These are phyloP conservation scores for Kandelia obovata DNA, from an alignment of 345 rosid genomes.

Conservation along the genomic window DNA sequence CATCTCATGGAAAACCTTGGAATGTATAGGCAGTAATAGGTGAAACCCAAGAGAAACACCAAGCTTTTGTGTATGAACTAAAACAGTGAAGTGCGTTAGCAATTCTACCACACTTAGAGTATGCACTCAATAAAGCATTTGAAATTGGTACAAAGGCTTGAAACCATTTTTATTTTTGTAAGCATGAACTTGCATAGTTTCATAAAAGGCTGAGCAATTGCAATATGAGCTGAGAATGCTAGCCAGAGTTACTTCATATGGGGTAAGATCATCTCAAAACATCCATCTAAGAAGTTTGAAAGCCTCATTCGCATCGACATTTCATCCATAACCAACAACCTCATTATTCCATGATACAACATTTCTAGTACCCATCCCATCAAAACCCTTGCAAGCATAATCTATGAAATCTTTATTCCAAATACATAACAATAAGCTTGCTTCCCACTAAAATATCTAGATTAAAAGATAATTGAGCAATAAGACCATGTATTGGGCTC, in stretches of 20 bases:
- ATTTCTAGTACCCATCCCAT: conserved; percentile 49
- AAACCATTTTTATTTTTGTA: conserved; percentile 40
- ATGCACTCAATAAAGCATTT: conserved; percentile 54
- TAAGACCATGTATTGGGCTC: conserved; percentile 50
- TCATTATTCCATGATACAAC: conserved; percentile 67
- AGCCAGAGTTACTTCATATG: conserved; percentile 61
- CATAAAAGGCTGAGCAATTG: conserved; percentile 30
- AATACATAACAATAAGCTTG: conserved; percentile 59
- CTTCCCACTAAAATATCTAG: conserved; percentile 51
- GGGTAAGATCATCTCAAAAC: conserved; percentile 35
- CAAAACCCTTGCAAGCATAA: conserved; percentile 49
- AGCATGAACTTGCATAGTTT: conserved; percentile 53
- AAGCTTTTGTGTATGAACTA: conserved; percentile 34
- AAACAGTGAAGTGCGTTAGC: conserved; percentile 48
- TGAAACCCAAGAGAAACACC: conserved; percentile 67
- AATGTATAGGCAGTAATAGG: conserved; percentile 57
- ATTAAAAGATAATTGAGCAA: conserved; percentile 41
- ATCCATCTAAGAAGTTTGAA: conserved; percentile 46
- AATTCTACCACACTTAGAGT: conserved; percentile 55
- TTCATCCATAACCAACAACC: conserved; percentile 56
- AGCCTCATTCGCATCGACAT: conserved; percentile 49
- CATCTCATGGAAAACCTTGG: conserved; percentile 49
- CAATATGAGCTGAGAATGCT: conserved; percentile 59
- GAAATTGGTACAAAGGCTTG: conserved; percentile 37
- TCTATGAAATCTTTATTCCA: conserved; percentile 36